phyloP scores from a whole-genome alignment of 805 yeast genomes.

The Yamadazyma paraphyllophila region DNA sequence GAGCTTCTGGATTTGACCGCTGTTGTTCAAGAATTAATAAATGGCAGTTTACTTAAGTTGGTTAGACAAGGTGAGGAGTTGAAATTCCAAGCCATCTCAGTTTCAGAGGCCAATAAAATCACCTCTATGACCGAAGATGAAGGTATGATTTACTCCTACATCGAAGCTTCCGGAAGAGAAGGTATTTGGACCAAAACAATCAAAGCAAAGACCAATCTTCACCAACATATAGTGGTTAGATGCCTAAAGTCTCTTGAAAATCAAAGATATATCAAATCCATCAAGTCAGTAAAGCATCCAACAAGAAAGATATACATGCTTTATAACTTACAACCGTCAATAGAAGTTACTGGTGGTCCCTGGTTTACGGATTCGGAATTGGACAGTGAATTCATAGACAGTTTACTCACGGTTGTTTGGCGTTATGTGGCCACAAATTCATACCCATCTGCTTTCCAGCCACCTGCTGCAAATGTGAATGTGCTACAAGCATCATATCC shows the following conservation, averaged over 20 bases:
- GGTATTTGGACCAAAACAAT: constrained; percentile 96
- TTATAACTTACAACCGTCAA: constrained; percentile 87
- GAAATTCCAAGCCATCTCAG: constrained; percentile 71
- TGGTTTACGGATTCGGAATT: constrained; percentile 97
- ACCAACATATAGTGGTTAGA: constrained; percentile 84
- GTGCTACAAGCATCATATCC: constrained; percentile 51
- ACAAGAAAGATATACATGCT: constrained; percentile 96
- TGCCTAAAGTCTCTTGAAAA: constrained; percentile 78
- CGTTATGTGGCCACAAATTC: constrained; percentile 74
- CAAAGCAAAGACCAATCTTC: constrained; percentile 82
- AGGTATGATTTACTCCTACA: constrained; percentile 84
- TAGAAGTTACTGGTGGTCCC: constrained; percentile 97
- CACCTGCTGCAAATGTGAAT: constrained; percentile 31
- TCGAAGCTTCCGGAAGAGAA: constrained; percentile 90
- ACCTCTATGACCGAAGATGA: constrained; percentile 83
- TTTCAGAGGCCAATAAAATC: constrained; percentile 73
- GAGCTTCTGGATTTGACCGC: constrained; percentile 37
- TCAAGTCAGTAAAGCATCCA: constrained; percentile 88
- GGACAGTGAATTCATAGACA: constrained; percentile 89
- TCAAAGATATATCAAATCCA: constrained; percentile 81
- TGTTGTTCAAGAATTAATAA: constrained; percentile 51
- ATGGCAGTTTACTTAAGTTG: constrained; percentile 63
- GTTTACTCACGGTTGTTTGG: constrained; percentile 83
- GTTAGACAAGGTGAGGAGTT: constrained; percentile 65
- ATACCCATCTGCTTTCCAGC: constrained; percentile 68